A percentile compares a stretch with the other conserved stretches of the same genome.
Evolutionary conservation across 2,329 filamentous ascomycete genomes (phyloP).

Genomic region (Colletotrichum chrysophilum): DNA sequence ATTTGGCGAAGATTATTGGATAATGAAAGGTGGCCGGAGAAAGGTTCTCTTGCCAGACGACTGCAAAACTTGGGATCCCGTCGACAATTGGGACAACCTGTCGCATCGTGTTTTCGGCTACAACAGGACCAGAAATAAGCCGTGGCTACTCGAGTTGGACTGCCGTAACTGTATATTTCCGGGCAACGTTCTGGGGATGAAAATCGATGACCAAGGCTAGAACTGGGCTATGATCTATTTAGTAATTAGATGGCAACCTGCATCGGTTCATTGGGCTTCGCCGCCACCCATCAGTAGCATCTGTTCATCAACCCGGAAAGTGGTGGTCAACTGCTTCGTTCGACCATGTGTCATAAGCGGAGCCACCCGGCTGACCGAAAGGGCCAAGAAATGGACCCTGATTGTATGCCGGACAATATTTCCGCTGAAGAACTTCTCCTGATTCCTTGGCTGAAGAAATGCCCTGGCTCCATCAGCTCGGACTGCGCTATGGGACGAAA

Average conservation of each 20-base stretch:
- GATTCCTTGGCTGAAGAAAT: neutral
- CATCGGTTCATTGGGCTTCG: too few relatives aligned
- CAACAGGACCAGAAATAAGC: too few relatives aligned
- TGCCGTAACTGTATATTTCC: neutral
- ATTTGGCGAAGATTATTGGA: neutral
- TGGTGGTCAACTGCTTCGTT: neutral
- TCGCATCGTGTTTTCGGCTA: too few relatives aligned
- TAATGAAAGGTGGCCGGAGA: neutral
- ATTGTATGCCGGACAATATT: neutral
- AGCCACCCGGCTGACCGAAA: accelerated
- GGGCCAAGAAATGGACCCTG: neutral
- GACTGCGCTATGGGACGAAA: neutral
- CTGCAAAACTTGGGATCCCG: too few relatives aligned
- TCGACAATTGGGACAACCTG: too few relatives aligned
- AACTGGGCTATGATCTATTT: too few relatives aligned
- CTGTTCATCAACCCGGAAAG: neutral
- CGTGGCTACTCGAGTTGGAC: neutral
- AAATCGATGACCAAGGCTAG: too few relatives aligned
- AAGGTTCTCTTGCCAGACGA: neutral
- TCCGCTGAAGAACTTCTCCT: neutral
- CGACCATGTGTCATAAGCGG: accelerated
- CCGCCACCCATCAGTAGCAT: too few relatives aligned
- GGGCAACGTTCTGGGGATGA: accelerated
- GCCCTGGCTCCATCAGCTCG: neutral
- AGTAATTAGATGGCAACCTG: too few relatives aligned